Evolutionary conservation across 2,329 filamentous ascomycete species (phyloP).

Genomic region (Paramyrothecium sp.): DNA sequence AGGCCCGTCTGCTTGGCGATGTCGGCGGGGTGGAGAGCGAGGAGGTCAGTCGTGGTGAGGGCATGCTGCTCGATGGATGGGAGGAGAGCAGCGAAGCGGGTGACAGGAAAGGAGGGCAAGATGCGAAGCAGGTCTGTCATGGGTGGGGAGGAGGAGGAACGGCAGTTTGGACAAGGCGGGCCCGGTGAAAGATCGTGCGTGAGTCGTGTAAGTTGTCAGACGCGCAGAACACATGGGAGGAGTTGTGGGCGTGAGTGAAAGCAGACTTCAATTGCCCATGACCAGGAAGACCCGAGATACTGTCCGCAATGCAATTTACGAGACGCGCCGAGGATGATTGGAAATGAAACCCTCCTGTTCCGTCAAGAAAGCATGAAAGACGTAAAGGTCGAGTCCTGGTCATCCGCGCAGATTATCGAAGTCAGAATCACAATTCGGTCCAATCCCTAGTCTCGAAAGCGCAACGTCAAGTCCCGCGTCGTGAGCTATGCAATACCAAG

Average conservation of each 20-base stretch:
- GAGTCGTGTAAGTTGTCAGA: slow-evolving; percentile 1
- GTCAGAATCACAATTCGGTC: too few species aligned
- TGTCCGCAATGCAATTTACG: too few species aligned
- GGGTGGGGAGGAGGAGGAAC: slow-evolving; percentile 15
- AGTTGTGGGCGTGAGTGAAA: background rate
- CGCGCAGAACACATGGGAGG: background rate
- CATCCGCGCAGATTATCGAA: too few species aligned
- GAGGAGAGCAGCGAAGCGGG: slow-evolving; percentile 71
- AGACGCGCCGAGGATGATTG: too few species aligned
- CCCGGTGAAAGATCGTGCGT: background rate
- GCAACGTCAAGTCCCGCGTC: too few species aligned
- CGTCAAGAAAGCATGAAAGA: too few species aligned
- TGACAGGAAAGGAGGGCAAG: slow-evolving; percentile 74
- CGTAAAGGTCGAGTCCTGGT: too few species aligned
- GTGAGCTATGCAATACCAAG: too few species aligned
- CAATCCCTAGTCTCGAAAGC: too few species aligned
- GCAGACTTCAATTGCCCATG: background rate
- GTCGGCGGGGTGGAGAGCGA: slow-evolving; percentile 79
- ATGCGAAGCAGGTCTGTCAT: slow-evolving; percentile 88
- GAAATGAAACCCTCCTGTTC: too few species aligned
- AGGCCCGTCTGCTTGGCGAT: slow-evolving; percentile 83
- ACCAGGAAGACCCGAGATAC: background rate
- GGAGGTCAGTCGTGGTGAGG: slow-evolving; percentile 78
- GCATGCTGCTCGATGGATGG: slow-evolving; percentile 75
- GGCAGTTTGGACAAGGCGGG: background rate